These are phyloP conservation scores for Elsinoe australis DNA, from an alignment of 2,329 filamentous ascomycete genomes.

Conservation along the genomic window DNA sequence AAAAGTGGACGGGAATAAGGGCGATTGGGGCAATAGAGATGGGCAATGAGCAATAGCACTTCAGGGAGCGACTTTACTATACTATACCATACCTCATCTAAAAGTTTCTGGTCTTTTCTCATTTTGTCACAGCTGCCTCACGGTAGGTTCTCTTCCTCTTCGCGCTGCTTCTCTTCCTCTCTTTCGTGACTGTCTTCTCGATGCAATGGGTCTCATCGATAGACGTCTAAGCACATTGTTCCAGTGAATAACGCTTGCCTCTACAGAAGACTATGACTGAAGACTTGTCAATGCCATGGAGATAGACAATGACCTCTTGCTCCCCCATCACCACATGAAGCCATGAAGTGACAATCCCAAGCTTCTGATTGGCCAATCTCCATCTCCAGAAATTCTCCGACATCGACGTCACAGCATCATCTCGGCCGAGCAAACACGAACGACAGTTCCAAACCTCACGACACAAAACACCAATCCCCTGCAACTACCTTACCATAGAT, in stretches of 20 bases:
- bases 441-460: neutral
- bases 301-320: too few species aligned
- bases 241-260: too few species aligned
- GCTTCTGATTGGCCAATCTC: neutral
- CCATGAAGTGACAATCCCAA: neutral
- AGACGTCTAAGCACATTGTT: too few species aligned
- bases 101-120: slow-evolving; percentile 1
- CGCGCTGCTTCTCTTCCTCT: neutral
- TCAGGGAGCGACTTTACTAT: slow-evolving; percentile 4
- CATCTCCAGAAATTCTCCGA: neutral
- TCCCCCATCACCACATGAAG: too few species aligned
- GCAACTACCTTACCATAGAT: neutral
- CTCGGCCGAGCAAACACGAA: too few species aligned
- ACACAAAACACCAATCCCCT: neutral
- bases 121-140: slow-evolving; percentile 6
- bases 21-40: too few species aligned
- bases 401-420: neutral
- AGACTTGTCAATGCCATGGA: too few species aligned
- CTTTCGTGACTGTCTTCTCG: neutral
- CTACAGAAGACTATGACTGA: too few species aligned
- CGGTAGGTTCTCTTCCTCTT: slow-evolving; percentile 1
- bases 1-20: too few species aligned
- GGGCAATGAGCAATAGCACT: neutral
- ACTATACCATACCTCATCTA: slow-evolving; percentile 14
- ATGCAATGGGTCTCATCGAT: too few species aligned